Evolutionary conservation across 345 rosid genomes (phyloP).

Genomic region (Salix koriyanagi): DNA sequence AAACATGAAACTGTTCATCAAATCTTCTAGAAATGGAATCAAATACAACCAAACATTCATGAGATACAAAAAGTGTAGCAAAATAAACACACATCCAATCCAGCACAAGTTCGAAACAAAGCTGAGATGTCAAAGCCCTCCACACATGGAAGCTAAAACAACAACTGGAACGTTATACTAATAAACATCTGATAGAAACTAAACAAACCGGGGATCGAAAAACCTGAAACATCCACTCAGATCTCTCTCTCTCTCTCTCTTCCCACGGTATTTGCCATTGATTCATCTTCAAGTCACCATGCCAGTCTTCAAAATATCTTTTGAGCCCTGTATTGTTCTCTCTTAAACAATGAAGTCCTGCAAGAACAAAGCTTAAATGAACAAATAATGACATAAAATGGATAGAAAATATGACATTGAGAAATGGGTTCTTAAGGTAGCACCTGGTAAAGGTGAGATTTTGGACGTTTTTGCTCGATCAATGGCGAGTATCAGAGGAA

Average conservation of each 20-base stretch:
- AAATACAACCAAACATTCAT: slow-evolving; percentile 12
- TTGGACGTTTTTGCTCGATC: slow-evolving; percentile 25
- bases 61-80: slow-evolving; percentile 11
- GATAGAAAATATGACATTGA: neutral
- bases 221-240: slow-evolving; percentile 42
- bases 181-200: slow-evolving; percentile 15
- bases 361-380: slow-evolving; percentile 6
- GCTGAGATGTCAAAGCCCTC: slow-evolving; percentile 36
- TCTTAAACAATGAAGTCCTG: slow-evolving; percentile 17
- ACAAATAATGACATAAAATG: neutral
- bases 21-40: slow-evolving; percentile 18
- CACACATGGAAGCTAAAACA: slow-evolving; percentile 17
- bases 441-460: slow-evolving; percentile 44
- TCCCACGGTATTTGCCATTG: slow-evolving; percentile 47
- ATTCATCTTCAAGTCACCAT: slow-evolving; percentile 22
- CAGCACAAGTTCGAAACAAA: slow-evolving; percentile 13
- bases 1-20: slow-evolving; percentile 9
- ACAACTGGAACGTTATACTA: slow-evolving; percentile 6
- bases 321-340: slow-evolving; percentile 14
- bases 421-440: neutral
- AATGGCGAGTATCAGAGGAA: slow-evolving; percentile 82
- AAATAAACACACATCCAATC: slow-evolving; percentile 20
- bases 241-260: slow-evolving; percentile 40
- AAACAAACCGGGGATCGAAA: slow-evolving; percentile 40
- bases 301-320: slow-evolving; percentile 12